phyloP scores from a whole-genome alignment of 179 eudicot genomes.

The Silene coronaria region DNA sequence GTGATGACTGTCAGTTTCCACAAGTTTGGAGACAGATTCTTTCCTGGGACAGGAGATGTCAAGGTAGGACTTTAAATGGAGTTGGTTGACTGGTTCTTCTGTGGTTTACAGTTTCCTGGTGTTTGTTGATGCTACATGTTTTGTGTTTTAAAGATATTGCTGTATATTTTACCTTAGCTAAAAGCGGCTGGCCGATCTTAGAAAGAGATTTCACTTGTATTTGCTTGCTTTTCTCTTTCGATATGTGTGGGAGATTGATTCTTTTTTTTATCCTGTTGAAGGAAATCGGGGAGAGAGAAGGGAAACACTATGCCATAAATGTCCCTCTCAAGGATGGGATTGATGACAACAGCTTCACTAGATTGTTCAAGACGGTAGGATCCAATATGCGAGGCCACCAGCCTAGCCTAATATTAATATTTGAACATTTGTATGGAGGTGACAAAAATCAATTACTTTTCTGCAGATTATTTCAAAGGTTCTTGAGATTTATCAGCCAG shows the following conservation, averaged over 20 bases:
- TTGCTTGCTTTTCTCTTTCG: background rate
- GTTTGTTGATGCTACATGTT: no score
- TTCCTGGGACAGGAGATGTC: constrained; percentile 98
- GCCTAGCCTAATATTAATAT: background rate
- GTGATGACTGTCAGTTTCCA: constrained; percentile 99
- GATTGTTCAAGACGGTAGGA: constrained; percentile 82
- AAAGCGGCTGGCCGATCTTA: background rate
- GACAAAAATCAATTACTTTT: background rate
- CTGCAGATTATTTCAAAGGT: constrained; percentile 80
- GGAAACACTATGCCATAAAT: constrained; percentile 82
- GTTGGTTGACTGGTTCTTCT: background rate
- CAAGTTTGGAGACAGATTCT: constrained; percentile 87
- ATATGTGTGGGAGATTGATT: background rate
- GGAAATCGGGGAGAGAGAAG: constrained; percentile 80
- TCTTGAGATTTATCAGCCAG: constrained; percentile 81
- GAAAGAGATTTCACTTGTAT: background rate
- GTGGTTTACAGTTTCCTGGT: no score
- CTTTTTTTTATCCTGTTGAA: background rate
- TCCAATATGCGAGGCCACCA: background rate
- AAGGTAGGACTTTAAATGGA: constrained; percentile 49
- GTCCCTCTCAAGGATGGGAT: constrained; percentile 97
- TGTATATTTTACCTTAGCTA: background rate
- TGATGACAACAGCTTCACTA: constrained; percentile 76
- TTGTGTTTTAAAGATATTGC: background rate
- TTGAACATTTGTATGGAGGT: background rate